phyloP scores from a whole-genome alignment of 768 basidiomycete genomes.

The Hortiboletus flavorubellus region DNA sequence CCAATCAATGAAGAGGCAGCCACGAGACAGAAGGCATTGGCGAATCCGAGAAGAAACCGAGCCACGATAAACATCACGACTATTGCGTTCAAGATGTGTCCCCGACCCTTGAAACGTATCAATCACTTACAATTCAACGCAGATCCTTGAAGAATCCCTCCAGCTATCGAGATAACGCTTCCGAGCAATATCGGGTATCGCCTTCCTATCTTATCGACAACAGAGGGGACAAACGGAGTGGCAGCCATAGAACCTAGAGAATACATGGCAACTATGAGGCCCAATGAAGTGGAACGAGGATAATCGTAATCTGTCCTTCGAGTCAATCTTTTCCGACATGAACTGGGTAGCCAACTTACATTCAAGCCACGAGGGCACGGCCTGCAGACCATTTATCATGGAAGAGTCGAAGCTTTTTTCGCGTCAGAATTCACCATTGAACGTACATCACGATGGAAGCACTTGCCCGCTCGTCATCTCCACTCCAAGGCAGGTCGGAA shows the following conservation, averaged over 20 bases:
- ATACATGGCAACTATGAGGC: too few species aligned
- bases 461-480: constrained; percentile 1
- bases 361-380: constrained; percentile 51
- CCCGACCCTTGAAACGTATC: too few species aligned
- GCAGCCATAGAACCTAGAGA: constrained; percentile 27
- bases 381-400: constrained; percentile 62
- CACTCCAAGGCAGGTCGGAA: constrained; percentile 35
- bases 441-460: background rate
- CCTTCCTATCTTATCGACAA: background rate
- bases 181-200: too few species aligned
- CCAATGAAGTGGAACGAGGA: too few species aligned
- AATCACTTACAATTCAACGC: too few species aligned
- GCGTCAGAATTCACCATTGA: background rate
- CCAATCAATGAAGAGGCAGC: background rate
- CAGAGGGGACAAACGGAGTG: constrained; percentile 36
- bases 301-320: constrained; percentile 25
- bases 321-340: background rate
- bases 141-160: too few species aligned
- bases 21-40: background rate
- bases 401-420: constrained; percentile 33
- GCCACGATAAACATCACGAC: background rate
- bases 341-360: constrained; percentile 34
- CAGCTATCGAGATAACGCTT: too few species aligned
- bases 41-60: background rate
- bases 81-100: background rate